Percentiles rank a stretch among this genome's conserved stretches.
These are phyloP conservation scores for Trypanosoma melophagium DNA, from an alignment of 208 protist species.

Conservation along the genomic window DNA sequence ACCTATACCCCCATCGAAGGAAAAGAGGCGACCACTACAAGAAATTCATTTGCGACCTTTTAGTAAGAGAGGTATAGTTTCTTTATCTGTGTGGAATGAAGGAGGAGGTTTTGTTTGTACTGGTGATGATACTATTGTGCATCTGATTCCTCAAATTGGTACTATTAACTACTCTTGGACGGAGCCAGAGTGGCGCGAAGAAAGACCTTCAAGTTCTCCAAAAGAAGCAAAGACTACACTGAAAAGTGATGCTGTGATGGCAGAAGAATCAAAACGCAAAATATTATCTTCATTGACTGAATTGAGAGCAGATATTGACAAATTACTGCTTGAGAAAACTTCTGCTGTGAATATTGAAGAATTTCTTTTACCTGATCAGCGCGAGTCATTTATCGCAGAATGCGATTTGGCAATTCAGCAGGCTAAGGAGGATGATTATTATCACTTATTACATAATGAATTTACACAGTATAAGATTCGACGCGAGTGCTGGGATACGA, in stretches of 20 bases:
- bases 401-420: slow-evolving; percentile 57
- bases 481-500: slow-evolving; percentile 77
- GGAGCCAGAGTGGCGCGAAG: slow-evolving; percentile 37
- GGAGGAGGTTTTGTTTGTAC: slow-evolving; percentile 32
- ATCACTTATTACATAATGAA: slow-evolving; percentile 66
- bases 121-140: slow-evolving; percentile 26
- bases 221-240: not conserved
- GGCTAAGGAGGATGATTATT: slow-evolving; percentile 72
- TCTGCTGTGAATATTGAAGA: slow-evolving; percentile 57
- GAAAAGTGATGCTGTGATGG: not conserved
- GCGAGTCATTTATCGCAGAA: slow-evolving; percentile 56
- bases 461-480: slow-evolving; percentile 71
- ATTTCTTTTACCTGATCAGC: slow-evolving; percentile 59
- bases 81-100: slow-evolving; percentile 29
- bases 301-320: slow-evolving; percentile 33
- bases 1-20: slow-evolving; percentile 71
- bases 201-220: slow-evolving; percentile 3
- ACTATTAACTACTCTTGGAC: slow-evolving; percentile 35
- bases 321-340: slow-evolving; percentile 49
- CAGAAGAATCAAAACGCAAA: slow-evolving; percentile 10
- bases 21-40: slow-evolving; percentile 62
- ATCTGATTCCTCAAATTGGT: slow-evolving; percentile 13
- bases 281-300: slow-evolving; percentile 20
- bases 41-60: slow-evolving; percentile 45
- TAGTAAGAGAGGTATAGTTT: slow-evolving; percentile 50